These are phyloP conservation scores for Carex myosuroides DNA, from an alignment of 176 grass and related monocot species.

Conservation along the genomic window DNA sequence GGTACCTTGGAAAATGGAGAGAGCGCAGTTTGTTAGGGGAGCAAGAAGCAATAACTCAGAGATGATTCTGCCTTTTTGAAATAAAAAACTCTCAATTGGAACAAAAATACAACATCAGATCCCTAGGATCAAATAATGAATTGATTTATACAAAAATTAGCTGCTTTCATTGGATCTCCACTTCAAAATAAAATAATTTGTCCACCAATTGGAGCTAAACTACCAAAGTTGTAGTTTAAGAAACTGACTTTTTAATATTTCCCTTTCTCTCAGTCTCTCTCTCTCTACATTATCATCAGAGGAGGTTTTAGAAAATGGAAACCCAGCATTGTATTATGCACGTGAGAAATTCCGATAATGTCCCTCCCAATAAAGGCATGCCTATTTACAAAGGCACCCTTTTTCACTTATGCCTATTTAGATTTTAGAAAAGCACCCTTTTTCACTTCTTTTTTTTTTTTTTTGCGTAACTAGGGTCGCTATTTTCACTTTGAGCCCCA, in stretches of 20 bases:
- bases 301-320: conserved; percentile 14
- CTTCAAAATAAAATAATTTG: conserved; percentile 46
- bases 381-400: conserved; percentile 14
- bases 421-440: conserved; percentile 15
- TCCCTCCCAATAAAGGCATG: conserved; percentile 5
- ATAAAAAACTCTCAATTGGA: conserved; percentile 38
- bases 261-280: conserved; percentile 32
- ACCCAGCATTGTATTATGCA: conserved; percentile 29
- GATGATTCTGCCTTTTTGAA: conserved; percentile 18
- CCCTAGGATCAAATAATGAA: conserved; percentile 50
- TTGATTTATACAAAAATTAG: conserved; percentile 28
- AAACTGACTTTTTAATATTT: conserved; percentile 49
- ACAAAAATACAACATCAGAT: conserved; percentile 37
- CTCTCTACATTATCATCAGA: conserved; percentile 37
- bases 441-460: background rate
- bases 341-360: conserved; percentile 23
- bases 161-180: background rate
- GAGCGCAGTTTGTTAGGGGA: conserved; percentile 5
- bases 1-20: conserved; percentile 24
- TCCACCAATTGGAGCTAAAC: conserved; percentile 43
- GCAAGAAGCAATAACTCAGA: conserved; percentile 8
- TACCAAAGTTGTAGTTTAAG: conserved; percentile 33
- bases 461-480: background rate
- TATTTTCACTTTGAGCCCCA: conserved; percentile 11
- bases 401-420: conserved; percentile 16